Conservation (phyloP, 192 early-diverging fungal species). For the Podochytrium sp. region DNA sequence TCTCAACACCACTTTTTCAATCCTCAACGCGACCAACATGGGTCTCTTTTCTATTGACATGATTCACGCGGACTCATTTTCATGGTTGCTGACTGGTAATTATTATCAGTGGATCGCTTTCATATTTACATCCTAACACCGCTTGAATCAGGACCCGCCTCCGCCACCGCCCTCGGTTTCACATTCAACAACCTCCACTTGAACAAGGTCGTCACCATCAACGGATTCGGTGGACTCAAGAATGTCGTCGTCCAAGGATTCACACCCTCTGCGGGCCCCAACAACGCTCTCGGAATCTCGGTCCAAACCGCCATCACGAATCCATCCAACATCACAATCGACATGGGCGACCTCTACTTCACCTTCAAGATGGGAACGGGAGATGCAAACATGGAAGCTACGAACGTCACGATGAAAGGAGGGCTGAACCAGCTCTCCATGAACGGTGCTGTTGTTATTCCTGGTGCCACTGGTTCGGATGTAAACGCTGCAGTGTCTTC, state of each 20-base stretch:
- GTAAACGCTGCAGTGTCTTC: background rate
- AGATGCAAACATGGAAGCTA: background rate
- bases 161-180: slow-evolving; percentile 35
- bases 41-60: slow-evolving; percentile 34
- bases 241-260: slow-evolving; percentile 29
- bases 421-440: background rate
- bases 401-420: slow-evolving; percentile 7
- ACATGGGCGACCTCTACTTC: slow-evolving; percentile 17
- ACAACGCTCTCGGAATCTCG: background rate
- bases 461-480: background rate
- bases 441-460: slow-evolving; percentile 2
- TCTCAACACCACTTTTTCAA: slow-evolving; percentile 1
- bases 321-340: slow-evolving; percentile 20
- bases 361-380: slow-evolving; percentile 21
- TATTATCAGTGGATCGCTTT: too few relatives aligned
- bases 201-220: slow-evolving; percentile 36
- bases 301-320: slow-evolving; percentile 2
- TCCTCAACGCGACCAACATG: slow-evolving; percentile 21
- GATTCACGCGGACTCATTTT: slow-evolving; percentile 22
- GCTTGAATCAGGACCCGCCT: too few relatives aligned
- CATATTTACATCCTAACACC: too few relatives aligned
- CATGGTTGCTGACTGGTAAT: slow-evolving; percentile 37
- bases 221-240: slow-evolving; percentile 33
- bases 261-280: slow-evolving; percentile 10
- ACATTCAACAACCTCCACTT: slow-evolving; percentile 40